Conservation (phyloP, 208 protist species). For the Strigomonas galati region DNA sequence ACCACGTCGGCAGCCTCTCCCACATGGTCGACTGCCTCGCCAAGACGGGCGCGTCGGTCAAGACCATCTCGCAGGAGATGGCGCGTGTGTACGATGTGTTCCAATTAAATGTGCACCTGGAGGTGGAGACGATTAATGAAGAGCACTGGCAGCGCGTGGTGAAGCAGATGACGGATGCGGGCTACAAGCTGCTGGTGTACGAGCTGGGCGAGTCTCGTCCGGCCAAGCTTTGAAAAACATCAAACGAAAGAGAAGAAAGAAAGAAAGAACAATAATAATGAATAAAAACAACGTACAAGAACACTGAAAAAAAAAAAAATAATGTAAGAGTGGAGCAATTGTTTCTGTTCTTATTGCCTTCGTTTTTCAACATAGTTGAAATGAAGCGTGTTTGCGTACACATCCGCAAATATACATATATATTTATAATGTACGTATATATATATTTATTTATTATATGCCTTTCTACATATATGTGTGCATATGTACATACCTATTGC, state of each 20-base stretch:
- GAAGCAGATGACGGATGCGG: constrained; percentile 27
- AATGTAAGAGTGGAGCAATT: not conserved
- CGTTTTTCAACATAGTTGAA: constrained; percentile 1
- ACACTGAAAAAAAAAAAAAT: no score
- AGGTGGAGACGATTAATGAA: constrained; percentile 38
- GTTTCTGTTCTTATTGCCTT: constrained; percentile 11
- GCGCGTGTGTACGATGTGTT: constrained; percentile 56
- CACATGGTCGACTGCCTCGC: constrained; percentile 40
- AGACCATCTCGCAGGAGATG: constrained; percentile 80
- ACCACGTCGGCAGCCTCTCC: constrained; percentile 81
- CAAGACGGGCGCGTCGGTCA: constrained; percentile 58
- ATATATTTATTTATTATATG: constrained; percentile 10
- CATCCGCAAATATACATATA: constrained; percentile 2
- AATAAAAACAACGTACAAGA: no score
- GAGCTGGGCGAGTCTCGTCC: constrained; percentile 2
- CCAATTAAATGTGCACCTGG: constrained; percentile 49
- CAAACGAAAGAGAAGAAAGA: no score
- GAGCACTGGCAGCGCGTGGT: constrained; percentile 39
- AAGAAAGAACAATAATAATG: no score
- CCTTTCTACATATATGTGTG: no score
- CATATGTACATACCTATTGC: no score
- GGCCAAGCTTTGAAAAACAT: constrained; percentile 32
- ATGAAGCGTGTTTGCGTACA: not conserved
- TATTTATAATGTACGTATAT: constrained; percentile 11
- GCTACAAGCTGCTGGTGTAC: constrained; percentile 35